Conservation (phyloP, 2,329 filamentous ascomycete species). For the Aureobasidium namibiae region DNA sequence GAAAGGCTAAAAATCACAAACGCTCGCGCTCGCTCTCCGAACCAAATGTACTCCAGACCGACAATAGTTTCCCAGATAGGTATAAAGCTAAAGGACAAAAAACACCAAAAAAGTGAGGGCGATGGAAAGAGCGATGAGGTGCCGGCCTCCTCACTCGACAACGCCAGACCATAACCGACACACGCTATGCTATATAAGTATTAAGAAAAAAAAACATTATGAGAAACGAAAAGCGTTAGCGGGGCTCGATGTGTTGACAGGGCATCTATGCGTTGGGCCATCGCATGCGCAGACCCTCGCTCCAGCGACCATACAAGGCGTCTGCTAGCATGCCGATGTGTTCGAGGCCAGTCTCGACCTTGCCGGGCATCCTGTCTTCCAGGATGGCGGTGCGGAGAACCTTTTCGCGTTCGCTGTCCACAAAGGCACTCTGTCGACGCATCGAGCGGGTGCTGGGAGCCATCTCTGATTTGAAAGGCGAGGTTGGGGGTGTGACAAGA, state of each 20-base stretch:
- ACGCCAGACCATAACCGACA: background rate
- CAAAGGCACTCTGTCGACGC: slow-evolving; percentile 29
- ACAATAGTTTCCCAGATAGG: background rate
- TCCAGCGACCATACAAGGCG: slow-evolving; percentile 85
- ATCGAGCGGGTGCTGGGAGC: slow-evolving; percentile 61
- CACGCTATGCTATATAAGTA: slow-evolving; percentile 10
- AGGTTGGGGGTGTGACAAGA: slow-evolving; percentile 5
- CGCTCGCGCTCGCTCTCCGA: background rate
- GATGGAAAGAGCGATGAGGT: background rate
- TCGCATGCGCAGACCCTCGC: slow-evolving; percentile 60
- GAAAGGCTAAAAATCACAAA: background rate
- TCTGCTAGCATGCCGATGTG: slow-evolving; percentile 84
- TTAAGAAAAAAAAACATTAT: background rate
- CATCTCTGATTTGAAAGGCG: slow-evolving; percentile 54
- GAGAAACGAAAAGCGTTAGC: background rate
- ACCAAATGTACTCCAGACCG: background rate
- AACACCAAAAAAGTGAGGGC: background rate
- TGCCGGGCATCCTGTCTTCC: slow-evolving; percentile 49
- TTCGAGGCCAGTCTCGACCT: slow-evolving; percentile 69
- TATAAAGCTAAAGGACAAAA: slow-evolving; percentile 1
- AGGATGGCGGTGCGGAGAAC: slow-evolving; percentile 41
- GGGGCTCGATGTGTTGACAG: background rate
- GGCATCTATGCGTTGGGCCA: slow-evolving; percentile 25
- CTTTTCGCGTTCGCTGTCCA: slow-evolving; percentile 14
- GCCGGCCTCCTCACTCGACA: background rate